phyloP scores from a whole-genome alignment of 106 monocot genomes.

The Dendrobium catenatum region DNA sequence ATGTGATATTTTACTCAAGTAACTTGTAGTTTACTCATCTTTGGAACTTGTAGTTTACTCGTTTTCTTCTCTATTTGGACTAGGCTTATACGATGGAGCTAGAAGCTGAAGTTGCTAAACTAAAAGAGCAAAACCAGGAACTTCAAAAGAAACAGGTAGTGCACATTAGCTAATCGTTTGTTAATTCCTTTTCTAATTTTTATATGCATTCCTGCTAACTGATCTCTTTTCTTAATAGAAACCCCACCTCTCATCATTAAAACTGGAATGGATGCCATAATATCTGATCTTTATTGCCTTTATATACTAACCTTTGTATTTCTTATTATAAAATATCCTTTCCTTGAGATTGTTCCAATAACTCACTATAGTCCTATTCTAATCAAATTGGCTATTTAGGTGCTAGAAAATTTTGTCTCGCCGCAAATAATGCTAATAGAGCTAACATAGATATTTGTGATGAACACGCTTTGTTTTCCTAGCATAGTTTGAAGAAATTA shows the following conservation, averaged over 20 bases:
- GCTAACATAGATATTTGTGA: not conserved
- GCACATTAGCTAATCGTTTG: not conserved
- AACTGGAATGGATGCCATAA: not conserved
- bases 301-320: not conserved
- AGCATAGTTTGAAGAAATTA: not conserved
- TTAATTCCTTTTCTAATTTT: not conserved
- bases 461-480: not conserved
- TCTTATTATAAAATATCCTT: not conserved
- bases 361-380: not conserved
- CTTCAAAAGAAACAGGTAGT: constrained; percentile 82
- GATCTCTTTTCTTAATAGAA: not conserved
- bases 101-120: constrained; percentile 59
- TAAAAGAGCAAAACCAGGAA: constrained; percentile 59
- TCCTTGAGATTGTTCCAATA: not conserved
- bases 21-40: not conserved
- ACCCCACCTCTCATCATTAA: not conserved
- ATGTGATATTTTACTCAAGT: not conserved
- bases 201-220: not conserved
- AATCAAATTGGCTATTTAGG: not conserved
- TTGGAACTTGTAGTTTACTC: not conserved
- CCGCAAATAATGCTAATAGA: not conserved
- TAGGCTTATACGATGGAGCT: constrained; percentile 70
- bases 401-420: not conserved
- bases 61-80: not conserved
- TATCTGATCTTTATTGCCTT: not conserved